Evolutionary conservation across 2,329 filamentous ascomycete species (phyloP), one percentile per base, ranked within the genome.

Genomic region (Ophiognomonia clavigignenti-juglandacearum): DNA sequence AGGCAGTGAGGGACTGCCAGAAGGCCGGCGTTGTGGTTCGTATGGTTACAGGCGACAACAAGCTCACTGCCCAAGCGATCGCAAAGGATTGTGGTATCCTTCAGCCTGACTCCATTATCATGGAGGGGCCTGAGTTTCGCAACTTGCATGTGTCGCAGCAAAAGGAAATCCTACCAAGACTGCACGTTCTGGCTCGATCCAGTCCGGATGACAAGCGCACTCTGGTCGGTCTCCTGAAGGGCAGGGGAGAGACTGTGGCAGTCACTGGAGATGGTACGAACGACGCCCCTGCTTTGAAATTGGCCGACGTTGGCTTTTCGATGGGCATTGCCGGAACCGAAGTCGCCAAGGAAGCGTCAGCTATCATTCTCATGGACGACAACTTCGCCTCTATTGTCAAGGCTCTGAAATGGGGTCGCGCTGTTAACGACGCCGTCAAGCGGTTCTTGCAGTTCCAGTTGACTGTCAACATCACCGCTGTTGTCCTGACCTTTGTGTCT

Each of bases 391-490:
- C 81, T 2, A 85, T 85, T 51, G 77, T 85, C 31, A 85, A 78
- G 36, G 82, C 82, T 3, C 70, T 86, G 38, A 77, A 80, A 56
- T 86, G 82, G 82, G 82, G 82, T 16, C 73, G 85, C 22, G 82
- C 85, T 27, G 85, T 88, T 57, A 88, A 88, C 59, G 85, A 88
- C 59, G 82, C 85, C 2, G 85, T 88, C 57, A 87, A 88, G 71
- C 83, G 84, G 52, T 88, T 88, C 64, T 70, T 88, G 43, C 81
- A 86, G 63, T 86, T 87, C 61, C 85, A 89, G 70, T 78, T 90
- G 53, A 88, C 85, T 0, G 91, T 96, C 69, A 96, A 96, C 73
- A 83, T 96, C 54, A 96, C 91, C 8, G 91, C 91, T 31, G 90
- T 96, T 38, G 66, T 86, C 16, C 74, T 96, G 45, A 93, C 91